phyloP scores from a whole-genome alignment of 805 yeast genomes.

The Schizosaccharomyces octosporus region DNA sequence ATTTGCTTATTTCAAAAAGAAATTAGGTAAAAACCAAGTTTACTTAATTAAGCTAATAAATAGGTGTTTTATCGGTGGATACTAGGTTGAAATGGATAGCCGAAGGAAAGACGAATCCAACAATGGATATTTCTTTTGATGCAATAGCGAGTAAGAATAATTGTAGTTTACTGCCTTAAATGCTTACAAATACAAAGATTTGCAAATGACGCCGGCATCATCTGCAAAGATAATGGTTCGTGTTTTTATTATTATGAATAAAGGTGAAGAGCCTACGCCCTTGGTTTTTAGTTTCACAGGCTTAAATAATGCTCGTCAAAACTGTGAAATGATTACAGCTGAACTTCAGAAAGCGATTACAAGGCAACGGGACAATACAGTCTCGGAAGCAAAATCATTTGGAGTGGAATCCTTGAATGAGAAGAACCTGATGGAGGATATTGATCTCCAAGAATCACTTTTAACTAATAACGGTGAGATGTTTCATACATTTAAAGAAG shows the following conservation, averaged over 20 bases:
- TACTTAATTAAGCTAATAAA: background rate
- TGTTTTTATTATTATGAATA: background rate
- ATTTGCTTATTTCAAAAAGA: constrained; percentile 11
- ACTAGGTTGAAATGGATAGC: background rate
- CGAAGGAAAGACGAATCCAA: background rate
- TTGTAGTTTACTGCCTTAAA: too few relatives aligned
- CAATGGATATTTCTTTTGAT: background rate
- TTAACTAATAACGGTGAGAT: constrained; percentile 43
- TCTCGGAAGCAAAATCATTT: background rate
- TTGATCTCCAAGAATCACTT: constrained; percentile 54
- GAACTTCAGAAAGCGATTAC: background rate
- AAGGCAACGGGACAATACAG: background rate
- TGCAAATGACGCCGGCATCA: constrained; percentile 1
- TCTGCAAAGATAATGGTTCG: background rate
- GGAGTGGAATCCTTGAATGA: background rate
- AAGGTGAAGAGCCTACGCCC: background rate
- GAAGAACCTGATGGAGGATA: constrained; percentile 17
- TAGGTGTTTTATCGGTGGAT: background rate
- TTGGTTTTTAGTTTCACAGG: background rate
- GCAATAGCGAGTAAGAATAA: background rate
- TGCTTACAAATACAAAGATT: background rate
- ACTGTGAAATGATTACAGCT: background rate
- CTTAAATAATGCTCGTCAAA: background rate
- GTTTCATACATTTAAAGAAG: constrained; percentile 58
- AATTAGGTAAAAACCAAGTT: background rate